Conservation (phyloP, 2,329 filamentous ascomycete species). For the Cladosporium austrohemisphaericum region DNA sequence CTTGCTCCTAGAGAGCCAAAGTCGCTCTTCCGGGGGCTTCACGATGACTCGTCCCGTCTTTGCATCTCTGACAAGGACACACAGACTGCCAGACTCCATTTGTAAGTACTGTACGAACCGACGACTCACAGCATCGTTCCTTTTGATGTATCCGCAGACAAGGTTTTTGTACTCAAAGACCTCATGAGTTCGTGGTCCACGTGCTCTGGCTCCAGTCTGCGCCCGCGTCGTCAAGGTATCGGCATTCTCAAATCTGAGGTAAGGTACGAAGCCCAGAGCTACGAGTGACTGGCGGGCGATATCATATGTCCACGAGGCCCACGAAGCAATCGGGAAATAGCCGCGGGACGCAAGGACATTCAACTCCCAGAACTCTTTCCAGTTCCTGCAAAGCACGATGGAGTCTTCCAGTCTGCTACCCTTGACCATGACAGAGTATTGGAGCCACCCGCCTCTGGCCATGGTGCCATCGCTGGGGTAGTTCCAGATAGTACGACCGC, state of each 20-base stretch:
- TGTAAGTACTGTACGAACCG: conserved; percentile 43
- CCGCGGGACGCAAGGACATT: conserved; percentile 44
- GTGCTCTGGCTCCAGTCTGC: conserved; percentile 34
- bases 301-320: conserved; percentile 42
- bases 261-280: conserved; percentile 40
- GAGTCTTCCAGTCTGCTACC: conserved; percentile 45
- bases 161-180: conserved; percentile 39
- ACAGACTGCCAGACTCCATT: conserved; percentile 37
- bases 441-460: conserved; percentile 48
- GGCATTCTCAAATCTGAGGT: conserved; percentile 34
- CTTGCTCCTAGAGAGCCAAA: conserved; percentile 40
- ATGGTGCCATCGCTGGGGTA: conserved; percentile 48
- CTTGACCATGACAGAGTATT: conserved; percentile 50
- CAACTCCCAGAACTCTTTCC: conserved; percentile 50
- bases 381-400: conserved; percentile 47
- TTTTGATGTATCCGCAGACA: conserved; percentile 42
- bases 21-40: conserved; percentile 36
- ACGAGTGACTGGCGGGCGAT: conserved; percentile 39
- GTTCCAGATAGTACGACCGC: conserved; percentile 50
- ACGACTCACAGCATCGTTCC: conserved; percentile 40
- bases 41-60: conserved; percentile 38
- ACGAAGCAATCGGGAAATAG: conserved; percentile 48
- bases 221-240: conserved; percentile 32
- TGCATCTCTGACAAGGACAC: conserved; percentile 41
- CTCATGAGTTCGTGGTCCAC: conserved; percentile 33